A percentile compares a stretch with the other conserved stretches of the same genome.
Conservation (phyloP, 768 basidiomycete species). For the Plicaturopsis crispa region DNA sequence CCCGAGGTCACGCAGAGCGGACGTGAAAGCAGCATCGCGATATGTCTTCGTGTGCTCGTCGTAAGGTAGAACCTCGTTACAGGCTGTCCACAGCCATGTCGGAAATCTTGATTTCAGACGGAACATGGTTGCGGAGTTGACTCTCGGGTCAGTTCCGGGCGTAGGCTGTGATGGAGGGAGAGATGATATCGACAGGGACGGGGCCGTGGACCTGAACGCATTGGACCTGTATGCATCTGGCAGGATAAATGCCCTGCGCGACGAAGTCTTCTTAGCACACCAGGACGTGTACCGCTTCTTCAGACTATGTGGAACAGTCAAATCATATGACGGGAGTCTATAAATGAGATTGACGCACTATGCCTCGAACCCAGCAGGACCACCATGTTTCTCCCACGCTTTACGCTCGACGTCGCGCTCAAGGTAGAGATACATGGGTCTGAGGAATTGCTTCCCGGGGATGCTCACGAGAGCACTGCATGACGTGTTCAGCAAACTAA, state of each 20-base stretch:
- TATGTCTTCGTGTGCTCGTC: not conserved
- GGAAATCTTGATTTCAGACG: not conserved
- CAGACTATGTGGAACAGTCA: not conserved
- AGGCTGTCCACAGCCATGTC: not conserved
- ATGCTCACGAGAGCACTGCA: too few species aligned
- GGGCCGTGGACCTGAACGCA: not conserved
- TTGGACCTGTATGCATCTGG: not conserved
- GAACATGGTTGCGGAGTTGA: not conserved
- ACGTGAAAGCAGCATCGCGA: not conserved
- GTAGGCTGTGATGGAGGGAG: not conserved
- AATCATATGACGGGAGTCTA: not conserved
- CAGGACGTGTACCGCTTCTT: not conserved
- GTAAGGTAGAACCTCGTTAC: not conserved
- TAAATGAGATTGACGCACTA: conserved; percentile 11
- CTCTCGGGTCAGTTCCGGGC: not conserved
- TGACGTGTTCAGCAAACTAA: too few species aligned
- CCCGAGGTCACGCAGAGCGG: not conserved
- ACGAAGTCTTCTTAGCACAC: not conserved
- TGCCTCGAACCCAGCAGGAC: conserved; percentile 9
- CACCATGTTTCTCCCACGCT: conserved; percentile 18
- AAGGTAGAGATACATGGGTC: conserved; percentile 6
- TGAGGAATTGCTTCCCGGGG: too few species aligned
- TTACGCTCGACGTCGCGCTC: conserved; percentile 14
- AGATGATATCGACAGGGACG: not conserved
- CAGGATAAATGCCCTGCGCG: not conserved